Evolutionary conservation across 2,329 filamentous ascomycete genomes (phyloP).

Genomic region (Aspergillus fischeri): DNA sequence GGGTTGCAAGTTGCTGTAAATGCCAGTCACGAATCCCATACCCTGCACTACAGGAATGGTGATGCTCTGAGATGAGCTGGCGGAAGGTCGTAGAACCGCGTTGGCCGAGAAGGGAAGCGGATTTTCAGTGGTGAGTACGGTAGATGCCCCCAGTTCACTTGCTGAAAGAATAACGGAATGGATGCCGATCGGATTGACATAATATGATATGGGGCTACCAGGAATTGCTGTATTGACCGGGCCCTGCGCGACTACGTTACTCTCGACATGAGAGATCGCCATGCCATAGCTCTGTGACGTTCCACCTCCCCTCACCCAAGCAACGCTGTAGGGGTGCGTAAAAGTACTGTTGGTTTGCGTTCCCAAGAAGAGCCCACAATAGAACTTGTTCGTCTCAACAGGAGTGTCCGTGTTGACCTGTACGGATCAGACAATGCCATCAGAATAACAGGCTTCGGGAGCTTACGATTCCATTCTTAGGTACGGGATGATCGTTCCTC

Average conservation of each 20-base stretch:
- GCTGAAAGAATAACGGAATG: constrained; percentile 80
- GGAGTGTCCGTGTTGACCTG: constrained; percentile 32
- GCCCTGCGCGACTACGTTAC: constrained; percentile 64
- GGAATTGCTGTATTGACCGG: constrained; percentile 48
- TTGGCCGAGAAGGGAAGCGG: constrained; percentile 58
- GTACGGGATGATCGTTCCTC: constrained; percentile 41
- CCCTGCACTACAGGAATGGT: constrained; percentile 84
- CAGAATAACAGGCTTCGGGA: not conserved
- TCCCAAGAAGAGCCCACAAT: constrained; percentile 74
- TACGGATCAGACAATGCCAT: constrained; percentile 6
- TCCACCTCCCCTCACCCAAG: constrained; percentile 63
- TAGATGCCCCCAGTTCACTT: constrained; percentile 61
- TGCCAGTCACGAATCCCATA: constrained; percentile 78
- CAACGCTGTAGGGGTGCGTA: constrained; percentile 69
- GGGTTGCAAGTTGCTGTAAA: constrained; percentile 68
- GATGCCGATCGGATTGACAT: constrained; percentile 75
- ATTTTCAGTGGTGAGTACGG: constrained; percentile 52
- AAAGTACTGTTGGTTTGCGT: constrained; percentile 66
- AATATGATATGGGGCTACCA: constrained; percentile 62
- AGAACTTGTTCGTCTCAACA: constrained; percentile 57
- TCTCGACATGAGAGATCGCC: constrained; percentile 68
- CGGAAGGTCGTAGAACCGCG: constrained; percentile 60
- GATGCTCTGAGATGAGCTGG: constrained; percentile 56
- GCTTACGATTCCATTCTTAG: constrained; percentile 37
- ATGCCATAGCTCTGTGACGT: constrained; percentile 70